Evolutionary conservation across 2,329 filamentous ascomycete species (phyloP), one percentile per base, ranked within the genome.

Genomic region (Calonectria montana): DNA sequence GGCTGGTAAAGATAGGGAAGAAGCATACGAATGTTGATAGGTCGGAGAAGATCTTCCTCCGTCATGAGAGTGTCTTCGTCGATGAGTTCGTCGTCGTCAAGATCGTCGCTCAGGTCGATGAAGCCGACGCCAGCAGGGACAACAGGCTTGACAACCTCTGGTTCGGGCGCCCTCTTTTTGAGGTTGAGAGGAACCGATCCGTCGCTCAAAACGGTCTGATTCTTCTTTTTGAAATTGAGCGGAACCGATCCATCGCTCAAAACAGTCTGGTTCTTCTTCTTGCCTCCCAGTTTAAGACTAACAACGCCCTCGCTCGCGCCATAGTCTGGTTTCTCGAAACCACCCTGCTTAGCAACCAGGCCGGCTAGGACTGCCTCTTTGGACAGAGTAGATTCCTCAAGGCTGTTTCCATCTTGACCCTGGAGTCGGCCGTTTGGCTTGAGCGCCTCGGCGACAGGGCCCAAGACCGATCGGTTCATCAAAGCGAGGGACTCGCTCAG

Each of bases 1-100:
- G 39, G 65, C 35, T n/a, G 37, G n/a, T 10, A 68, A 67, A 8
- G 61, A 64, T 62, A 43, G 59, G 80, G 29, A 37, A 9, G 23
- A 37, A 65, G 91, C 94, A 84, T 87, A 98, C 96, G 95, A 77
- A 95, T 92, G 75, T 93, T 91, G 67, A 97, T 89, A 25, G 94
- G 93, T 77, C 91, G 89, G 76, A 91, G 91, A 77, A 97, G 87
- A 80, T 99, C 96, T 73, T 95, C 94, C 79, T 96, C 95, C 3
- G 93, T 94, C 77, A 99, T 87, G 37, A 99, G 87, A 12, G 91
- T 92, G 79, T 98, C 93, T 83, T 98, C 97, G 80, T 98, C 95
- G 76, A 99, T 97, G 66, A 97, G 85, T 67, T 97, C 96, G 75
- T 97, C 95, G 77, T 95, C 93, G 67, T 89, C 88, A 72, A 89